These are phyloP conservation scores for Cucumis cinereus DNA, from an alignment of 306 rosid species.

Conservation along the genomic window DNA sequence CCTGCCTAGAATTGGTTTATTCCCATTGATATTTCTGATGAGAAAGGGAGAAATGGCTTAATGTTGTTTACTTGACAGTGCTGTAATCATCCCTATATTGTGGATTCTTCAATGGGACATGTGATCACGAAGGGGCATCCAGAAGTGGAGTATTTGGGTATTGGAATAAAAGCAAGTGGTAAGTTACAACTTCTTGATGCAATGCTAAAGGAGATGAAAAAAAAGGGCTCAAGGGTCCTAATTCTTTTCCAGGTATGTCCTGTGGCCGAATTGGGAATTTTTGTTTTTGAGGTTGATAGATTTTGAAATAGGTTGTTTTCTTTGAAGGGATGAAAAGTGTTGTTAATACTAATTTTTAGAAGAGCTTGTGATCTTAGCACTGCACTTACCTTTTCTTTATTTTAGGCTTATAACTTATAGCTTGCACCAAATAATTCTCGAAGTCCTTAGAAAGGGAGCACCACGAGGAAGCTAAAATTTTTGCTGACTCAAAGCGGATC, in stretches of 20 bases:
- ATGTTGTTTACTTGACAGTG: constrained; percentile 36
- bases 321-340: neutral
- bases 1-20: neutral
- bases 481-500: no score
- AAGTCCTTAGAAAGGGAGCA: no score
- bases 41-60: constrained; percentile 5
- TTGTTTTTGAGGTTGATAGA: neutral
- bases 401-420: no score
- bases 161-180: constrained; percentile 74
- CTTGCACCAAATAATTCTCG: no score
- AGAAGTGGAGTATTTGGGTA: constrained; percentile 31
- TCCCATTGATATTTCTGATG: neutral
- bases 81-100: constrained; percentile 73
- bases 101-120: constrained; percentile 24
- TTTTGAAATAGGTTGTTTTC: neutral
- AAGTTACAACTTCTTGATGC: constrained; percentile 81
- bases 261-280: neutral
- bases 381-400: neutral
- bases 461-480: no score
- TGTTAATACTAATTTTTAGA: neutral
- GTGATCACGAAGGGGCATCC: constrained; percentile 31
- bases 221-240: constrained; percentile 43
- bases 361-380: neutral
- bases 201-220: constrained; percentile 64
- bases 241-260: constrained; percentile 64